Evolutionary conservation across 2,329 filamentous ascomycete genomes (phyloP).

Genomic region (Sporothrix variecibatus): DNA sequence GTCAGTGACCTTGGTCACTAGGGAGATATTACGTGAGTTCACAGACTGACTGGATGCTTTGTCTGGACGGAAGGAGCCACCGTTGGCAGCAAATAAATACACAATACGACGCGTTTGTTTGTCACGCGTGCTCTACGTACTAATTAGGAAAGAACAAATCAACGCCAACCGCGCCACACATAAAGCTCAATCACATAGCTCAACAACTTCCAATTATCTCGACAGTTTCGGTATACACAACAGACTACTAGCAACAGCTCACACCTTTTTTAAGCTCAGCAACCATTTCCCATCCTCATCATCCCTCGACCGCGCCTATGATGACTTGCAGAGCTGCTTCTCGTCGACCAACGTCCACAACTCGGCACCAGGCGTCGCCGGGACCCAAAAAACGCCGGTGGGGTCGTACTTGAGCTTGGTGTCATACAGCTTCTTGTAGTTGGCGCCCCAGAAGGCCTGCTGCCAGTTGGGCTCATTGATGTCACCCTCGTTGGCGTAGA

Average conservation of each 20-base stretch:
- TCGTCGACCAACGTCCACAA: conserved; percentile 29
- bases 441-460: conserved; percentile 30
- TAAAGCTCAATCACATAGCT: too few relatives aligned
- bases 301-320: not conserved
- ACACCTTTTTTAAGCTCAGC: too few relatives aligned
- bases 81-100: not conserved
- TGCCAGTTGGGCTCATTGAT: conserved; percentile 32
- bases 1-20: not conserved
- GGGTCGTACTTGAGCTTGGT: conserved; percentile 35
- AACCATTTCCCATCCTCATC: not conserved
- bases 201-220: not conserved
- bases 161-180: too few relatives aligned
- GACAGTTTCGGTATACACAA: not conserved
- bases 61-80: not conserved
- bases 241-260: not conserved
- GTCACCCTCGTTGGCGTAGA: conserved; percentile 30
- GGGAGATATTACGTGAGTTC: not conserved
- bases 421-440: conserved; percentile 29
- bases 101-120: not conserved
- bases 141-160: not conserved
- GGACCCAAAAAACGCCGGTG: conserved; percentile 32
- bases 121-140: not conserved
- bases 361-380: conserved; percentile 30
- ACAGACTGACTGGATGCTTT: not conserved
- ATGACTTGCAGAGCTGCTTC: conserved; percentile 1